Evolutionary conservation across 305 asterid genomes (phyloP).

Genomic region (Petunia hybrid): DNA sequence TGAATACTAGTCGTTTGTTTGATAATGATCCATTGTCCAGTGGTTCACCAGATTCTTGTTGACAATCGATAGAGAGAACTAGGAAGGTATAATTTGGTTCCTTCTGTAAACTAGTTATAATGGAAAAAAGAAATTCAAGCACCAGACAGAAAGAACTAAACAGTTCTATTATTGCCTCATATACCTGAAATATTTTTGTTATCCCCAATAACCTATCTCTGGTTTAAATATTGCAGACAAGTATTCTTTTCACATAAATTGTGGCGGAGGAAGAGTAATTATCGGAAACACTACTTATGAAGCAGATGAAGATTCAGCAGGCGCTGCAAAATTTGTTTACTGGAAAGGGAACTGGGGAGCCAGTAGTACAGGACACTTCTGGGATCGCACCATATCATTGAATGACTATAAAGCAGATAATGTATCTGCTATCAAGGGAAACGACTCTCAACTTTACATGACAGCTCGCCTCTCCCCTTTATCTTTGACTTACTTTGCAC

Average conservation of each 20-base stretch:
- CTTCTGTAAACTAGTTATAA: not conserved
- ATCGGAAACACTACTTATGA: slow-evolving; percentile 46
- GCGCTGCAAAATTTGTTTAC: slow-evolving; percentile 46
- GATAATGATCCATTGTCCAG: not conserved
- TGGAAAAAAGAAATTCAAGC: not conserved
- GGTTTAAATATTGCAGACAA: slow-evolving; percentile 43
- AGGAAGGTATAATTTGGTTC: not conserved
- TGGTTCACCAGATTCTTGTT: not conserved
- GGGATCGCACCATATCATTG: slow-evolving; percentile 13
- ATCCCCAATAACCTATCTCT: not conserved
- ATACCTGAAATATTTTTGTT: not conserved
- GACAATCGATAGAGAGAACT: not conserved
- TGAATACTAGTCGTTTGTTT: not conserved
- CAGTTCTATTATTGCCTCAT: not conserved
- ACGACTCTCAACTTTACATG: slow-evolving; percentile 51
- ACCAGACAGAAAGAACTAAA: not conserved
- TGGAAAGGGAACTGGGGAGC: slow-evolving; percentile 54
- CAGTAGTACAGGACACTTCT: slow-evolving; percentile 61
- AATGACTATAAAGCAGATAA: slow-evolving; percentile 41
- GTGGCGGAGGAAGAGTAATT: slow-evolving; percentile 50
- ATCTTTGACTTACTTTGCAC: slow-evolving; percentile 69
- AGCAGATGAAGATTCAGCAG: slow-evolving; percentile 47
- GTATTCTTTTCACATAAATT: slow-evolving; percentile 59
- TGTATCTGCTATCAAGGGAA: slow-evolving; percentile 49
- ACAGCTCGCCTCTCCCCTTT: slow-evolving; percentile 63